Conservation (phyloP, 257 asterid species). For the Ophiorrhiza pumila region DNA sequence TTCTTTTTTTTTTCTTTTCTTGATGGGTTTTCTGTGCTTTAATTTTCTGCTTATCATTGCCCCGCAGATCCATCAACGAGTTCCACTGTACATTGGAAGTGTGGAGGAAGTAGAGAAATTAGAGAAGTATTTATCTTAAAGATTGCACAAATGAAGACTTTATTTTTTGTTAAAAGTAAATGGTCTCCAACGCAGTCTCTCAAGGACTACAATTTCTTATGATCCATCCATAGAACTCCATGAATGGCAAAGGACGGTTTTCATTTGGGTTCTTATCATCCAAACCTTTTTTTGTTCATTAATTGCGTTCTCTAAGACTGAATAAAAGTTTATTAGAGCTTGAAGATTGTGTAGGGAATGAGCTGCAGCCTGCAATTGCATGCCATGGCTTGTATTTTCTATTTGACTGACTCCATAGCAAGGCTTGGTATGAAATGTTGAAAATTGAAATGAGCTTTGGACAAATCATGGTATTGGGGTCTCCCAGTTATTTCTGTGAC, state of each 20-base stretch:
- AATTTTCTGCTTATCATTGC: background rate
- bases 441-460: no score
- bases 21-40: background rate
- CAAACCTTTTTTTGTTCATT: background rate
- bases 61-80: conserved; percentile 75
- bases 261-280: conserved; percentile 1
- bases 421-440: no score
- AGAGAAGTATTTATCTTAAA: conserved; percentile 74
- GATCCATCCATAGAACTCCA: conserved; percentile 2
- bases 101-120: conserved; percentile 82
- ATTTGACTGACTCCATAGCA: no score
- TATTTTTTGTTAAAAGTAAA: background rate
- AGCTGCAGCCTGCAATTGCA: no score
- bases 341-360: no score
- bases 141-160: conserved; percentile 6
- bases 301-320: background rate
- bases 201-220: background rate
- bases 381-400: no score
- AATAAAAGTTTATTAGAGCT: background rate
- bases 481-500: no score
- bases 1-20: background rate
- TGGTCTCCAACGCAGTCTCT: background rate
- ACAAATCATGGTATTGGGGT: no score
- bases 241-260: background rate
- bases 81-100: conserved; percentile 88